Percentiles rank a stretch among this genome's conserved stretches.
Evolutionary conservation across 768 basidiomycete species (phyloP).

Genomic region (Dioszegia crocea): DNA sequence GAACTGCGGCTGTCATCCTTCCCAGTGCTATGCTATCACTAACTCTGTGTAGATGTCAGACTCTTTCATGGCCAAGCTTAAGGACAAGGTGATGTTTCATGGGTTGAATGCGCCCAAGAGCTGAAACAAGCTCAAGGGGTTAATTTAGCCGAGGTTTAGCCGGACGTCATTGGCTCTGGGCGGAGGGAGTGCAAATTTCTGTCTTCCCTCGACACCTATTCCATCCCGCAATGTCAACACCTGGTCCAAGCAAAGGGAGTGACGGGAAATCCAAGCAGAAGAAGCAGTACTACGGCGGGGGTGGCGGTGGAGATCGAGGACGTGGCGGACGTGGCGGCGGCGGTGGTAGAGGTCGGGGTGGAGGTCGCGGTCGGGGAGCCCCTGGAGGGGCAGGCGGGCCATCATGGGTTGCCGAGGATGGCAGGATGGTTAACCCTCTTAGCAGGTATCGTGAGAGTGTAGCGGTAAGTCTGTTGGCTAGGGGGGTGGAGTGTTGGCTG

Average conservation of each 20-base stretch:
- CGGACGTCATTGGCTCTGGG: too few relatives aligned
- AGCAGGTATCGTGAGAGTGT: conserved; percentile 28
- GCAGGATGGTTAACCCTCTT: conserved; percentile 14
- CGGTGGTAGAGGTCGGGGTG: conserved; percentile 21
- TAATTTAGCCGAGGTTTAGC: neutral
- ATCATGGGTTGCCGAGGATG: conserved; percentile 1
- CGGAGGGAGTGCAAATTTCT: too few relatives aligned
- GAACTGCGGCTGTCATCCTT: neutral
- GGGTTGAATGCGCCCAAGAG: neutral
- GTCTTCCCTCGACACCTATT: too few relatives aligned
- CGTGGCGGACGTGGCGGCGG: conserved; percentile 21
- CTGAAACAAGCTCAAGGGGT: neutral
- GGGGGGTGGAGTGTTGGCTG: neutral
- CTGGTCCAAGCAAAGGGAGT: neutral
- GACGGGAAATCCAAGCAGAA: conserved; percentile 19
- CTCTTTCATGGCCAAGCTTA: neutral
- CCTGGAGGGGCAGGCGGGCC: conserved; percentile 15
- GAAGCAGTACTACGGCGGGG: conserved; percentile 24
- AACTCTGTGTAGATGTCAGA: neutral
- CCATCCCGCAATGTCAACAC: conserved; percentile 6
- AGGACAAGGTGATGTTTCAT: neutral
- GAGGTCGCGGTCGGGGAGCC: neutral
- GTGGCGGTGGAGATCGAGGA: conserved; percentile 16
- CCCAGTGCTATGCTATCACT: neutral
- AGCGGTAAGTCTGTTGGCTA: conserved; percentile 15